Base-by-base conservation (phyloP, 139 green algal genomes). In the Chlamydomonas sphaeroides region DNA sequence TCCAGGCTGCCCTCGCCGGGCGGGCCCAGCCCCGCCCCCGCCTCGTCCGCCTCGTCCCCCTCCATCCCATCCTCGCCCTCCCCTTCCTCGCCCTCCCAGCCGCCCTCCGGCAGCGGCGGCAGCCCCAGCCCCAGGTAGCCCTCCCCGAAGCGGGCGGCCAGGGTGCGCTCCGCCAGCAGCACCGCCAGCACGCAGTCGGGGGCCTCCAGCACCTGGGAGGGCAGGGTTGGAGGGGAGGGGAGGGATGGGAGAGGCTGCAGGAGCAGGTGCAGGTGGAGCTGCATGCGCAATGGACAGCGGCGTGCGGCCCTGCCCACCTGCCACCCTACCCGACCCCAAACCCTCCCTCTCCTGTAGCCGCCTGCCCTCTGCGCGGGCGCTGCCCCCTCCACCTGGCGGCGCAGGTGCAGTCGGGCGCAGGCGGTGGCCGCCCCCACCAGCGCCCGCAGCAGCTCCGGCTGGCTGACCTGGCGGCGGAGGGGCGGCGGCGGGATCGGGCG, bases 171-270 rank as follows among this genome's bases (percentile, higher is more conserved):
- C 49, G 51, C 56, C 35, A 84, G 65, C 63, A 84, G 63, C 48
- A 84, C 63, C 48, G 77, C 77, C 25, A 75, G 49, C 77, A 84
- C 77, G 49, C 65, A 75, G 45, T 84, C 77, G 26, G 63, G 77
- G 11, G 36, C 63, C 77, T 75, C 77, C 23, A 67, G 33, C 33
- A 84, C 48, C 75, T 82, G 75, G 23, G 3, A 25, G 25, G 21
- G 65, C 17, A 33, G 38, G 38, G 11, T 1, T 39, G 59, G n/a
- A 36, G 59, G n/a, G 59, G 5, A 66, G 30, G 59, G n/a, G n/a
- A n/a, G n/a, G n/a, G n/a, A n/a, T n/a, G n/a, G n/a, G n/a, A n/a
- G n/a, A n/a, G n/a, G n/a, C n/a, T n/a, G n/a, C n/a, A n/a, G n/a
- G n/a, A n/a, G n/a, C n/a, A n/a, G n/a, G n/a, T n/a, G n/a, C n/a